Percentiles rank a stretch among this genome's conserved stretches.
These are phyloP conservation scores for Boletellus ananas DNA, from an alignment of 768 basidiomycete genomes.

Conservation along the genomic window DNA sequence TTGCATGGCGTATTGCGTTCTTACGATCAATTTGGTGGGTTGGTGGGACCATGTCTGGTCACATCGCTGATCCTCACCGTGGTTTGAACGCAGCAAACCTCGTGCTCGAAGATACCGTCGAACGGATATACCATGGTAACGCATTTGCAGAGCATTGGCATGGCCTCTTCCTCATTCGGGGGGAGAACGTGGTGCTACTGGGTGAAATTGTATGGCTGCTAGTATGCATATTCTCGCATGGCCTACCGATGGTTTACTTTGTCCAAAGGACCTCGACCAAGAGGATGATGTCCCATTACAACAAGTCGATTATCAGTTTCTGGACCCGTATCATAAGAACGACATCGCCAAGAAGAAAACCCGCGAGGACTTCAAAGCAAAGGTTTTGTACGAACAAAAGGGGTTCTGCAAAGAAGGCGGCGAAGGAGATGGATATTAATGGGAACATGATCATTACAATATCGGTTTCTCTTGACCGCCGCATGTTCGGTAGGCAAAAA, in stretches of 20 bases:
- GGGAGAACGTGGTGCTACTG: constrained; percentile 95
- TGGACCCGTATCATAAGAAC: constrained; percentile 69
- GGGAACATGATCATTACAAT: constrained; percentile 8
- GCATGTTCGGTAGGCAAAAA: constrained; percentile 1
- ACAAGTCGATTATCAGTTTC: constrained; percentile 66
- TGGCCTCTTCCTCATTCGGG: constrained; percentile 91
- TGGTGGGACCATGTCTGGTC: neutral
- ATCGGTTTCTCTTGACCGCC: constrained; percentile 4
- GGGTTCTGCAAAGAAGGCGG: constrained; percentile 96
- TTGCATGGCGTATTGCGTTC: constrained; percentile 93
- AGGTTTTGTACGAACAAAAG: constrained; percentile 75
- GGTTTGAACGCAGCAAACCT: constrained; percentile 74
- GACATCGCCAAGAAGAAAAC: constrained; percentile 73
- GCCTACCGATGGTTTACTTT: constrained; percentile 1
- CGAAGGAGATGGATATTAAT: constrained; percentile 91
- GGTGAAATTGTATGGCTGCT: constrained; percentile 84
- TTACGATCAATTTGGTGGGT: constrained; percentile 97
- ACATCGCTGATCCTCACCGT: constrained; percentile 1
- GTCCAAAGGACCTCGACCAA: constrained; percentile 76
- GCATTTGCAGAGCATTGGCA: constrained; percentile 85
- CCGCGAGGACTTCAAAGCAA: constrained; percentile 79
- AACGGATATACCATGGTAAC: constrained; percentile 88
- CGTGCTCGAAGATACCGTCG: constrained; percentile 92
- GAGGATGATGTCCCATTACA: constrained; percentile 84
- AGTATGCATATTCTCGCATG: constrained; percentile 1